phyloP scores from a whole-genome alignment of 805 yeast species.

The Myxozyma geophila region DNA sequence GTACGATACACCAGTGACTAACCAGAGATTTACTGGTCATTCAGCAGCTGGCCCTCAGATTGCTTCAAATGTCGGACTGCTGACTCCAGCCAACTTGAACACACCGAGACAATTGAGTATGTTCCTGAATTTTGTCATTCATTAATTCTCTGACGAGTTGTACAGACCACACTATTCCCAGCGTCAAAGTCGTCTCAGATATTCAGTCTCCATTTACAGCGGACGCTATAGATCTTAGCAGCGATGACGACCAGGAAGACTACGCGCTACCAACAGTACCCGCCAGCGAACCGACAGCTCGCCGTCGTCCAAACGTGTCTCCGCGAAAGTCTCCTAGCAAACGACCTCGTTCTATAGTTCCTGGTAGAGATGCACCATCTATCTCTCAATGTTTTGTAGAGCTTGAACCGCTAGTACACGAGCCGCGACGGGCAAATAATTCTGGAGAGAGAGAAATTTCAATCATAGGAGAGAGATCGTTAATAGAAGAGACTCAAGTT shows the following conservation, averaged over 20 bases:
- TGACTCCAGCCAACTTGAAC: conserved; percentile 11
- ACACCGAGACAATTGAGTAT: not conserved
- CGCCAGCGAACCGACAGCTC: not conserved
- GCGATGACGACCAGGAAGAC: conserved; percentile 18
- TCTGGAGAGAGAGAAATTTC: not conserved
- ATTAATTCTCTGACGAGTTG: not conserved
- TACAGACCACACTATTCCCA: conserved; percentile 12
- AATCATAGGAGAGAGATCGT: not conserved
- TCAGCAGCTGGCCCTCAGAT: not conserved
- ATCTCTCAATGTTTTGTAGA: not conserved
- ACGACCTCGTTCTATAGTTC: conserved; percentile 7
- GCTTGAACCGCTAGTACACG: not conserved
- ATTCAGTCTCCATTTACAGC: conserved; percentile 3
- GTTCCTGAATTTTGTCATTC: not conserved
- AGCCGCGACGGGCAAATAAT: not conserved
- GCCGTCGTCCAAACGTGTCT: conserved; percentile 14
- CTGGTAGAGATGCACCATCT: not conserved
- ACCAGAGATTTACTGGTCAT: not conserved
- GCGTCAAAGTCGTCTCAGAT: not conserved
- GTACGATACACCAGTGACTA: not conserved
- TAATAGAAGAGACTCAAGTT: conserved; percentile 2
- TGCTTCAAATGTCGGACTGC: conserved; percentile 1
- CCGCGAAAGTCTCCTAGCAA: conserved; percentile 34
- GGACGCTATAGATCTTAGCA: conserved; percentile 29
- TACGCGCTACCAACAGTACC: not conserved